A percentile compares a stretch with the other conserved stretches of the same genome.
phyloP scores from a whole-genome alignment of 352 stramenopile genomes.

The Pythium volutum region DNA sequence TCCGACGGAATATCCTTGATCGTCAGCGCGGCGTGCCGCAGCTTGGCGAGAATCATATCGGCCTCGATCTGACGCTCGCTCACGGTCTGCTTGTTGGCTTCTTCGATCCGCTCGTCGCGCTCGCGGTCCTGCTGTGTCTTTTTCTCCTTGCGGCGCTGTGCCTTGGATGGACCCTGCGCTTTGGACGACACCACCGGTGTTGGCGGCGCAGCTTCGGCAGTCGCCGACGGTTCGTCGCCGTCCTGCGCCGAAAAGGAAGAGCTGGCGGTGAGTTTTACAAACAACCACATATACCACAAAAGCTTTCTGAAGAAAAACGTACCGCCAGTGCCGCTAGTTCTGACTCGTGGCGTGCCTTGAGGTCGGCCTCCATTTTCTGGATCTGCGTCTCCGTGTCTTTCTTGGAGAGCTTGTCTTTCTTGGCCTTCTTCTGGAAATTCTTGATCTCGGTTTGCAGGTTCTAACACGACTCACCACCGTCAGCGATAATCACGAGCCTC shows the following conservation, averaged over 20 bases:
- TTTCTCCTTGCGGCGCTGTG: constrained; percentile 71
- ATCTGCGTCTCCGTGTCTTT: constrained; percentile 66
- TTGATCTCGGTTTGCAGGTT: constrained; percentile 79
- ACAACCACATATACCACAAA: too few species aligned
- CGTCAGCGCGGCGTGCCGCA: constrained; percentile 43
- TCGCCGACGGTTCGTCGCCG: constrained; percentile 3
- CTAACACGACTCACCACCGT: constrained; percentile 26
- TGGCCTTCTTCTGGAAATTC: constrained; percentile 80
- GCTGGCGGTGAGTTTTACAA: too few species aligned
- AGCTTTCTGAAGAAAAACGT: too few species aligned
- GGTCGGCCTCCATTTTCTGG: constrained; percentile 48
- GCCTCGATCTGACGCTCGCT: constrained; percentile 80
- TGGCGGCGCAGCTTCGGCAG: constrained; percentile 1
- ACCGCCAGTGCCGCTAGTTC: constrained; percentile 40
- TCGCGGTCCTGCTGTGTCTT: constrained; percentile 76
- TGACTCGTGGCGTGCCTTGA: constrained; percentile 52
- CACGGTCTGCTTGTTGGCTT: constrained; percentile 76
- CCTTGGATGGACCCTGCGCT: constrained; percentile 52
- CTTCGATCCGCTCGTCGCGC: constrained; percentile 66
- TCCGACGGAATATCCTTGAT: constrained; percentile 96
- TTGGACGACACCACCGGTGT: constrained; percentile 18
- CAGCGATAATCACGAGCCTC: background rate
- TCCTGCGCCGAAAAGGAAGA: too few species aligned
- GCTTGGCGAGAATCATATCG: constrained; percentile 65
- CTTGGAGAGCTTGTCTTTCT: constrained; percentile 79